Evolutionary conservation across 169 alveolate species (phyloP).

Genomic region (Plasmodium coatneyi): DNA sequence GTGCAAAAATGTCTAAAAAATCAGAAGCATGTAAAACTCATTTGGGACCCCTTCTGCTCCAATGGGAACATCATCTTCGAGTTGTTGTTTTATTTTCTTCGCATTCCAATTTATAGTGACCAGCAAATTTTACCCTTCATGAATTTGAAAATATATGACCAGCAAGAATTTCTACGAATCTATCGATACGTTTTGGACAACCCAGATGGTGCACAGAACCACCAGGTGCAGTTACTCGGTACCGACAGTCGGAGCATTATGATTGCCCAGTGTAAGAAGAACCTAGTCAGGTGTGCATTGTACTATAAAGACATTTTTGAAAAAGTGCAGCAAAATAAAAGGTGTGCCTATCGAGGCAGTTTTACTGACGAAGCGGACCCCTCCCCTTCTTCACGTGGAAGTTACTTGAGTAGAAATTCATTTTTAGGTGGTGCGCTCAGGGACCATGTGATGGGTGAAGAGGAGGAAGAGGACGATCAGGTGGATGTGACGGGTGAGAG

Average conservation of each 20-base stretch:
- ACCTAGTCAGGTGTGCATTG: constrained; percentile 30
- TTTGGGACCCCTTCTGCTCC: constrained; percentile 73
- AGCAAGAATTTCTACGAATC: constrained; percentile 20
- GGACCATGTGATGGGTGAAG: neutral
- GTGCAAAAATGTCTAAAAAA: constrained; percentile 48
- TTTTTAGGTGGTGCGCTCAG: constrained; percentile 17
- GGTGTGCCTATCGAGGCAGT: neutral
- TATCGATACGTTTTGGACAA: constrained; percentile 3
- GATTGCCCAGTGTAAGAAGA: constrained; percentile 61
- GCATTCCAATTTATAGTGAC: constrained; percentile 42
- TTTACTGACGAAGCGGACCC: neutral
- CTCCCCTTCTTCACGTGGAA: neutral
- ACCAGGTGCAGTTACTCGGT: constrained; percentile 34
- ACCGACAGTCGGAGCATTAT: constrained; percentile 59
- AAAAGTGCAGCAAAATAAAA: neutral
- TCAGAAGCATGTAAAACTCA: constrained; percentile 23
- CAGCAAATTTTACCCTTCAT: constrained; percentile 58
- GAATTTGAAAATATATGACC: constrained; percentile 64
- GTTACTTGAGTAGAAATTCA: constrained; percentile 11
- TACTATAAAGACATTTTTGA: constrained; percentile 24
- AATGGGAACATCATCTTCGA: constrained; percentile 63
- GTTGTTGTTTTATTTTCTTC: constrained; percentile 13
- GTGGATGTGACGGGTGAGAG: neutral
- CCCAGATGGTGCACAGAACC: neutral
- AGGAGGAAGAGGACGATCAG: neutral